Conservation (phyloP, 768 basidiomycete genomes). For the Kwoniella sp. region DNA sequence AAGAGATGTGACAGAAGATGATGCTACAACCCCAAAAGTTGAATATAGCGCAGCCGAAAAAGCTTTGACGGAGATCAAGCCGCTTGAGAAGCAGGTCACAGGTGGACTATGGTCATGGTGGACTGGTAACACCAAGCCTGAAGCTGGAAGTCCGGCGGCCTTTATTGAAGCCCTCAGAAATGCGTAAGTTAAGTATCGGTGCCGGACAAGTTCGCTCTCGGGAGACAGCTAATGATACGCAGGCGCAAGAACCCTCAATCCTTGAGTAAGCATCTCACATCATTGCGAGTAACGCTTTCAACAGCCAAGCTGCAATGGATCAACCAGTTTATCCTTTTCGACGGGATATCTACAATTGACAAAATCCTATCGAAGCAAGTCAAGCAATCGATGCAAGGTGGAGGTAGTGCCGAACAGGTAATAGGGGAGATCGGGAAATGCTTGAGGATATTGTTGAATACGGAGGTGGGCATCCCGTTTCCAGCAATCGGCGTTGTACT, state of each 20-base stretch:
- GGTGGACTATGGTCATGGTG: slow-evolving; percentile 81
- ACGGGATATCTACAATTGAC: slow-evolving; percentile 70
- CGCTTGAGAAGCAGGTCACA: slow-evolving; percentile 58
- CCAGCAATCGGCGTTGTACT: too few relatives aligned
- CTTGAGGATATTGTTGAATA: slow-evolving; percentile 79
- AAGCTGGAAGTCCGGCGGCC: slow-evolving; percentile 53
- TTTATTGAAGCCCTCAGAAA: slow-evolving; percentile 31
- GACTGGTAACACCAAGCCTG: slow-evolving; percentile 63
- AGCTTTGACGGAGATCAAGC: slow-evolving; percentile 17
- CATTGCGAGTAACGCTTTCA: slow-evolving; percentile 79
- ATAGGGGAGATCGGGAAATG: slow-evolving; percentile 77
- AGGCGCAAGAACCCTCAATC: slow-evolving; percentile 62
- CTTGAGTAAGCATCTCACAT: slow-evolving; percentile 76
- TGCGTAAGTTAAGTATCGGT: slow-evolving; percentile 14
- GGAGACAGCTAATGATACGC: not conserved
- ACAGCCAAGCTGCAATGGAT: slow-evolving; percentile 79
- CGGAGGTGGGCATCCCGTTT: slow-evolving; percentile 63
- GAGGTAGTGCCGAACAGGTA: slow-evolving; percentile 69
- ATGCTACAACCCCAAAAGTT: slow-evolving; percentile 11
- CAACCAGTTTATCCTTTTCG: slow-evolving; percentile 68
- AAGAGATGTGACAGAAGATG: slow-evolving; percentile 6
- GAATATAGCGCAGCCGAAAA: slow-evolving; percentile 19
- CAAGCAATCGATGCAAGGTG: slow-evolving; percentile 58
- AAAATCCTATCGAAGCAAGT: slow-evolving; percentile 54
- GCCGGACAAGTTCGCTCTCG: not conserved